Percentiles rank a stretch among this genome's conserved stretches.
phyloP scores from a whole-genome alignment of 2,329 filamentous ascomycete genomes.

The Botrytis paeoniae region DNA sequence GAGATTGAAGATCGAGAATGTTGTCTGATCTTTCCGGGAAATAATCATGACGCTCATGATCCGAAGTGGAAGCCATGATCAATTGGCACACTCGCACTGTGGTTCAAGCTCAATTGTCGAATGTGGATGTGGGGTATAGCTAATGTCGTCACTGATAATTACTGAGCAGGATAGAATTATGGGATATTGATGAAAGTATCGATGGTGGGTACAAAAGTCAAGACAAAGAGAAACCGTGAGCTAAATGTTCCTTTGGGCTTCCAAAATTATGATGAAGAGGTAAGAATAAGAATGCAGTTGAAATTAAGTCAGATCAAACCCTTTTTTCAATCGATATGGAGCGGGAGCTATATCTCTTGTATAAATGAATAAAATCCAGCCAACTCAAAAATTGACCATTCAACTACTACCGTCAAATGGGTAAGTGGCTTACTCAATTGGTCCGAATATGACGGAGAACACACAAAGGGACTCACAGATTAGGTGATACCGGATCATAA shows the following conservation, averaged over 20 bases:
- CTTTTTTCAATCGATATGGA: background rate
- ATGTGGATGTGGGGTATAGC: background rate
- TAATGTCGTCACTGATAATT: background rate
- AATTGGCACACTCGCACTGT: conserved; percentile 1
- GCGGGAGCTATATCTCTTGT: background rate
- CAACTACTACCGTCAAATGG: background rate
- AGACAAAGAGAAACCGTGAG: background rate
- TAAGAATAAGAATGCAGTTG: background rate
- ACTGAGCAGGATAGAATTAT: background rate
- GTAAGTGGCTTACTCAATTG: background rate
- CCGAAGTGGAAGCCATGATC: conserved; percentile 8
- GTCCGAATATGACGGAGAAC: background rate
- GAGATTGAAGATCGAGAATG: background rate
- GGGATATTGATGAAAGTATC: background rate
- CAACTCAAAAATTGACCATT: background rate
- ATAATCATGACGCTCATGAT: background rate
- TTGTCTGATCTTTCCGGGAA: background rate
- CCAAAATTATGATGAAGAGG: background rate
- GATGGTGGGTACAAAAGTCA: background rate
- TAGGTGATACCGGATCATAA: background rate
- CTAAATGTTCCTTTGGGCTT: background rate
- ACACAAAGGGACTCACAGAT: too few relatives aligned
- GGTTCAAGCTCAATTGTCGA: background rate
- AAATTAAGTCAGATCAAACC: too few relatives aligned
- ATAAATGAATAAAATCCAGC: background rate